phyloP scores from a whole-genome alignment of 129 eudicot species.

The Arctium lappa region DNA sequence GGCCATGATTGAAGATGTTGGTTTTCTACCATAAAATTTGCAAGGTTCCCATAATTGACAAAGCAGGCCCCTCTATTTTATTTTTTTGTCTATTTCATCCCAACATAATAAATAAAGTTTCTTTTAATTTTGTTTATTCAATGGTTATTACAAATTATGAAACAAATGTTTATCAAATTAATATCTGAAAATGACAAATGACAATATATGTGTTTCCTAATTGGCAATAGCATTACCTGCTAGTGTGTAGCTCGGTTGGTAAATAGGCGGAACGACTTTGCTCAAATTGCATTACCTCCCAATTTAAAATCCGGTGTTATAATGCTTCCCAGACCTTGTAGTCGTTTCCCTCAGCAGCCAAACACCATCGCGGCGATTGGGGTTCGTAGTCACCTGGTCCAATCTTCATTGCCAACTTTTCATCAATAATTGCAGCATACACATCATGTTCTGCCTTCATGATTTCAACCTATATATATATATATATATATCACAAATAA shows the following conservation, averaged over 20 bases:
- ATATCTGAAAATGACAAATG: neutral
- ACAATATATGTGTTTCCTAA: neutral
- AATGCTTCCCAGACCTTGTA: slow-evolving; percentile 73
- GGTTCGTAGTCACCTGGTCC: slow-evolving; percentile 79
- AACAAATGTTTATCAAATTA: neutral
- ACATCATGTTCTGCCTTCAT: slow-evolving; percentile 68
- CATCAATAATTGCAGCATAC: slow-evolving; percentile 66
- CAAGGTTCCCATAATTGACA: neutral
- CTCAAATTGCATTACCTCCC: neutral
- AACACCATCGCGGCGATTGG: slow-evolving; percentile 46
- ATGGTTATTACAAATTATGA: neutral
- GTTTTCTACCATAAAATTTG: neutral
- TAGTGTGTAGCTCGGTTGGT: neutral
- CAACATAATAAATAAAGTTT: neutral
- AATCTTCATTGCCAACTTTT: slow-evolving; percentile 66
- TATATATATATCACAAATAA: neutral
- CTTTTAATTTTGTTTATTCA: neutral
- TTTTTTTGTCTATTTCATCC: neutral
- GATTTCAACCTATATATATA: slow-evolving; percentile 43
- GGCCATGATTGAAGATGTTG: too few species aligned
- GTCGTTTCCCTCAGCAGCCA: slow-evolving; percentile 56
- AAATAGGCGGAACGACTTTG: neutral
- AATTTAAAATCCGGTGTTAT: slow-evolving; percentile 7
- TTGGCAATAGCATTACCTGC: neutral
- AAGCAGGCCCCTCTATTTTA: neutral